A percentile compares a stretch with the other conserved stretches of the same genome.
These are phyloP conservation scores for Wallacemonas sp. DNA, from an alignment of 208 protist genomes.

Conservation along the genomic window DNA sequence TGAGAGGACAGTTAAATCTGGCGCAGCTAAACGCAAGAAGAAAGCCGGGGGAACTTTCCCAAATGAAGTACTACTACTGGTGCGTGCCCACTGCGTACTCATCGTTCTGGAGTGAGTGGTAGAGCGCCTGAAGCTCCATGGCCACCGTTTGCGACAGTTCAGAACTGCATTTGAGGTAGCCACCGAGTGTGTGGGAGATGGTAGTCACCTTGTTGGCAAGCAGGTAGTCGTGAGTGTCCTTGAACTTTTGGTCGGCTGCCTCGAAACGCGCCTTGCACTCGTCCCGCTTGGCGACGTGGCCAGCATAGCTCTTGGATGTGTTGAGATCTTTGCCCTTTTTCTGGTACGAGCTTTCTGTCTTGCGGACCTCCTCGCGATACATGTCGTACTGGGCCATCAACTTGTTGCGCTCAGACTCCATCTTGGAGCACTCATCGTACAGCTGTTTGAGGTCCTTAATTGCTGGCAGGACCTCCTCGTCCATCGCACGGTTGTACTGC, in stretches of 20 bases:
- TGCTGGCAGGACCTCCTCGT: constrained; percentile 29
- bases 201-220: constrained; percentile 24
- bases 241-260: constrained; percentile 42
- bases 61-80: no score
- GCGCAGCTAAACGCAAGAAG: no score
- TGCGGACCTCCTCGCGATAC: constrained; percentile 47
- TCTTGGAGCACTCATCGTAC: constrained; percentile 46
- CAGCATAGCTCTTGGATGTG: constrained; percentile 43
- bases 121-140: constrained; percentile 24
- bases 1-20: no score
- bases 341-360: constrained; percentile 51
- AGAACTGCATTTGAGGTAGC: constrained; percentile 35
- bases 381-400: constrained; percentile 57
- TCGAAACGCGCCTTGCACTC: constrained; percentile 36
- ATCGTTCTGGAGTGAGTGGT: constrained; percentile 12
- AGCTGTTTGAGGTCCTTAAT: constrained; percentile 33
- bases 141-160: constrained; percentile 26
- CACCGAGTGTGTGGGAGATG: constrained; percentile 20
- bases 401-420: constrained; percentile 46
- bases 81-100: constrained; percentile 3
- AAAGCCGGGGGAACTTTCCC: no score
- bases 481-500: constrained; percentile 36
- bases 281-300: constrained; percentile 47
- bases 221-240: constrained; percentile 40
- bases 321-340: constrained; percentile 56